Percentiles rank a stretch among this genome's conserved stretches.
These are phyloP conservation scores for Penicillium sp. DNA, from an alignment of 2,329 filamentous ascomycete species.

Conservation along the genomic window DNA sequence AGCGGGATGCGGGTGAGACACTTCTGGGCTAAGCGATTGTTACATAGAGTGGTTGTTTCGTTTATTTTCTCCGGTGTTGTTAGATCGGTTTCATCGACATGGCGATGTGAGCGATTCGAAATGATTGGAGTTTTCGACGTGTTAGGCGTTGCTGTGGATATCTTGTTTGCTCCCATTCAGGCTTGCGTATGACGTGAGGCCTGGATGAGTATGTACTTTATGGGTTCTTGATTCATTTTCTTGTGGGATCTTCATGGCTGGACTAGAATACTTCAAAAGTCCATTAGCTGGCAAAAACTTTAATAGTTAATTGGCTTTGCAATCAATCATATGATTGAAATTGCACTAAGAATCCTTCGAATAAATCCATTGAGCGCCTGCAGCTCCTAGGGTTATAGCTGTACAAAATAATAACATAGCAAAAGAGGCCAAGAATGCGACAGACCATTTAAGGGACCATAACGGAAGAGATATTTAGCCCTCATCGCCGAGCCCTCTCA, in stretches of 20 bases:
- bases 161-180: background rate
- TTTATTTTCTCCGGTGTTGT: background rate
- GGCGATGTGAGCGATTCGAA: background rate
- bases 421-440: conserved; percentile 13
- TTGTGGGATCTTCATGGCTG: background rate
- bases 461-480: background rate
- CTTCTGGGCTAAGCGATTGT: conserved; percentile 24
- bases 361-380: conserved; percentile 32
- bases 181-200: background rate
- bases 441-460: conserved; percentile 5
- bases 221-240: background rate
- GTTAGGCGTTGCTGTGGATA: background rate
- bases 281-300: background rate
- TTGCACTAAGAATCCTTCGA: background rate
- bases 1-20: conserved; percentile 46
- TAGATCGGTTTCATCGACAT: background rate
- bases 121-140: no score
- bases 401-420: conserved; percentile 23
- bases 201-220: background rate
- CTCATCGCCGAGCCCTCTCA: conserved; percentile 63
- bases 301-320: background rate
- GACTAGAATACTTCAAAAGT: background rate
- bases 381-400: conserved; percentile 36
- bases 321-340: background rate
- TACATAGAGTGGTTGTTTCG: background rate